Base-by-base conservation (phyloP, 2,329 filamentous ascomycete species). In the Onygenales sp. region DNA sequence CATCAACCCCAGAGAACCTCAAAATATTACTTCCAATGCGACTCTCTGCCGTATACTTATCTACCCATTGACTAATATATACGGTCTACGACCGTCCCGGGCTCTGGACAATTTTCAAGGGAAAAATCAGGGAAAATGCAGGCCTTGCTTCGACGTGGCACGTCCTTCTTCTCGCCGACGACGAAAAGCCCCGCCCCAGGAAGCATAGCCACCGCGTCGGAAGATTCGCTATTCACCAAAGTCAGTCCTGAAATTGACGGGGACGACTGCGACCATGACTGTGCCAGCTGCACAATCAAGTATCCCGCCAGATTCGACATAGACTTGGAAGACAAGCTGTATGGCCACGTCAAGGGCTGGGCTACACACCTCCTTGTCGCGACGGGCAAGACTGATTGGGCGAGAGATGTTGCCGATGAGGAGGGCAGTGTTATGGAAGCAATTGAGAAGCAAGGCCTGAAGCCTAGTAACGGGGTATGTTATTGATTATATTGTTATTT, bases 311-410 rank as follows among this genome's bases (percentile, higher is more conserved):
- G 80, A 59, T 85, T 82, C 65, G 74, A 75, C 3, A 82, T 95
- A 52, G 87, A 97, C 54, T 80, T 86, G 67, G 74, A 78, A 6
- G 89, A 95, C 65, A 75, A 84, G 62, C 73, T 98, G 48, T 97
- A 94, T 66, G 93, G 92, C 0, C 77, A 87, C 55, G 81, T 96
- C 57, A 87, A 89, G 64, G 88, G 84, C 37, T 97, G 89, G 87
- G 85, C 82, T 63, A 93, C 90, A 17, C 93, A 98, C 71, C 67
- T 95, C 57, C 75, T 98, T 34, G 89, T 97, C 13, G 93, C 89
- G 27, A 98, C 93, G n/a, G 88, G 90, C 56, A 95, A 96, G 80
- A 80, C 85, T 31, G 93, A 98, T 71, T 98, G 93, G 93, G 86
- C 92, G 65, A 75, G 88, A 56, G 86, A 95, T 73, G 88, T 95